Percentiles rank a stretch among this genome's conserved stretches.
Conservation (phyloP, 495 filamentous ascomycete species). For the Lasiosphaeria ovina region DNA sequence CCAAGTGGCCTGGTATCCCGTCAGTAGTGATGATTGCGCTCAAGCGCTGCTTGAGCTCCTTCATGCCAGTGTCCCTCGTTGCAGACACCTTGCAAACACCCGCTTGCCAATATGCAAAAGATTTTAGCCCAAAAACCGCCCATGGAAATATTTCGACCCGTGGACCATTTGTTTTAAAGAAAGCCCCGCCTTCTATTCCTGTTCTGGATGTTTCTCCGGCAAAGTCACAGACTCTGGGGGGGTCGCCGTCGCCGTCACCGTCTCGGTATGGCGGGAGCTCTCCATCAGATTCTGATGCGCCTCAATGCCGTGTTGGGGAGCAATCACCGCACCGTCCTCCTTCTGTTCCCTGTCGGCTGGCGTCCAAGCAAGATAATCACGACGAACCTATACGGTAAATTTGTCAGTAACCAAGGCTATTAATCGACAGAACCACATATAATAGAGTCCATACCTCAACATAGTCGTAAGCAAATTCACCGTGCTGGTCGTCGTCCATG, state of each 20-base stretch:
- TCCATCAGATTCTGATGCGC: conserved; percentile 54
- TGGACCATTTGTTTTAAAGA: not conserved
- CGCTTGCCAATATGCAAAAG: not conserved
- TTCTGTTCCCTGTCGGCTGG: conserved; percentile 73
- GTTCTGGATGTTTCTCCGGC: not conserved
- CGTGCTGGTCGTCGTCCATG: conserved; percentile 98
- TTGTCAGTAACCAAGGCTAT: not conserved
- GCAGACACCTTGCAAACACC: not conserved
- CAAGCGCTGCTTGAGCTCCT: conserved; percentile 1
- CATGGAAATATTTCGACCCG: not conserved
- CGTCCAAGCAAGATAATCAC: conserved; percentile 97
- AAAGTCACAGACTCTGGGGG: not conserved
- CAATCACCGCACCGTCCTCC: conserved; percentile 62
- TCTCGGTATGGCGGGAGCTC: conserved; percentile 15
- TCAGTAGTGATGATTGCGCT: not conserved
- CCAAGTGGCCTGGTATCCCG: conserved; percentile 1
- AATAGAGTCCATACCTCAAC: conserved; percentile 59
- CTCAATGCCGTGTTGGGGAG: conserved; percentile 77
- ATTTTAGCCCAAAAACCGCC: not conserved
- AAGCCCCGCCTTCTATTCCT: conserved; percentile 3
- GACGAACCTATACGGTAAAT: conserved; percentile 58
- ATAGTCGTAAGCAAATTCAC: conserved; percentile 99
- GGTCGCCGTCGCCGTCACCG: not conserved
- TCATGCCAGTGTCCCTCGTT: not conserved
- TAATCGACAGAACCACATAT: not conserved